Percentiles rank a stretch among this genome's conserved stretches.
phyloP scores from a whole-genome alignment of 164 flowering plant species.

The Paratinospora sagittata region DNA sequence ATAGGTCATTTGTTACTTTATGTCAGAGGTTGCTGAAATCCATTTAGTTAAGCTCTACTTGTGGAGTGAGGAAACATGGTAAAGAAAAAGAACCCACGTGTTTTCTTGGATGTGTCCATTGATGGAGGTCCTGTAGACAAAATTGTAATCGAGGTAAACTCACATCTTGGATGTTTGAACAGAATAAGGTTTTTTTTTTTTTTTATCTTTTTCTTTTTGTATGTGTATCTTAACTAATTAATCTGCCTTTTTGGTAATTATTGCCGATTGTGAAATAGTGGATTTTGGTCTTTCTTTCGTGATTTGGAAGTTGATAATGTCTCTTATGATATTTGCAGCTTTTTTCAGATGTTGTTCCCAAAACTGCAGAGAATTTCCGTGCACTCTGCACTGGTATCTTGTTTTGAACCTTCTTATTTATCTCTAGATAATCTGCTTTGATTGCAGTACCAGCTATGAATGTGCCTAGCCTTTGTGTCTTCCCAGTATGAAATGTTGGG shows the following conservation, averaged over 20 bases:
- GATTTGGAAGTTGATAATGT: background rate
- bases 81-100: slow-evolving; percentile 65
- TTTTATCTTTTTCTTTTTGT: slow-evolving; percentile 5
- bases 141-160: slow-evolving; percentile 59
- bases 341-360: slow-evolving; percentile 78
- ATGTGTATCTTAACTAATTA: background rate
- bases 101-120: slow-evolving; percentile 63
- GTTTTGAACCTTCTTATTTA: background rate
- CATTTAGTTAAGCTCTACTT: slow-evolving; percentile 7
- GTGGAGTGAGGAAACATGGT: slow-evolving; percentile 33
- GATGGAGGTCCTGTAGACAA: slow-evolving; percentile 55
- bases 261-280: background rate
- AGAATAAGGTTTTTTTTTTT: background rate
- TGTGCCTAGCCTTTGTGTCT: background rate
- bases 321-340: slow-evolving; percentile 53
- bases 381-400: slow-evolving; percentile 80
- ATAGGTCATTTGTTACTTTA: background rate
- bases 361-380: slow-evolving; percentile 85
- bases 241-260: background rate
- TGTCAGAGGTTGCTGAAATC: slow-evolving; percentile 1
- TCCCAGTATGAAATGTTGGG: background rate
- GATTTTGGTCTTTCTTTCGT: background rate
- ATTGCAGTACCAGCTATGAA: background rate
- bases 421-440: background rate
- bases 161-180: background rate